Evolutionary conservation across 805 yeast genomes (phyloP).

Genomic region (Metschnikowia reukaufii): DNA sequence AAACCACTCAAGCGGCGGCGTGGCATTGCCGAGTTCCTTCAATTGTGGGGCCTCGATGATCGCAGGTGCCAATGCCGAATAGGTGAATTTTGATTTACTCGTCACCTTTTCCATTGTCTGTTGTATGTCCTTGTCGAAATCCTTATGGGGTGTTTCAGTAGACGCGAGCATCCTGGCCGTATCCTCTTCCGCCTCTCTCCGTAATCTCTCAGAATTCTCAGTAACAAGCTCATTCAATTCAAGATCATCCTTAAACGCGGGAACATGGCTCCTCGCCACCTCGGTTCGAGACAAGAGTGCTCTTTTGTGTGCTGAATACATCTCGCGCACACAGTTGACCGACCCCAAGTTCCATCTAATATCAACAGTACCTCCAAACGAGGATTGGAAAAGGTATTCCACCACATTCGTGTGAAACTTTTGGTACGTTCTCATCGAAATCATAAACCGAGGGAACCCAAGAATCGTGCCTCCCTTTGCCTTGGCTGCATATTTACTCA

Average conservation of each 20-base stretch:
- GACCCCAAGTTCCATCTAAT: constrained; percentile 94
- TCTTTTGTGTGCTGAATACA: constrained; percentile 84
- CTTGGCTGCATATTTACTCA: constrained; percentile 51
- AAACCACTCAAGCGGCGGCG: constrained; percentile 98
- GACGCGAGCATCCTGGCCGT: constrained; percentile 5
- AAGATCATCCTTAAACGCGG: constrained; percentile 3
- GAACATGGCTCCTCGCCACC: constrained; percentile 28
- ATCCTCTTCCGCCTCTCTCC: constrained; percentile 1
- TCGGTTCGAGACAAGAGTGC: constrained; percentile 61
- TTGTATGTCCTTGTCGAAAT: constrained; percentile 38
- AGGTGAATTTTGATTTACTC: constrained; percentile 45
- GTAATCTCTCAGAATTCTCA: not conserved
- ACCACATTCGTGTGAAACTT: constrained; percentile 50
- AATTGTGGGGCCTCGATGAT: constrained; percentile 85
- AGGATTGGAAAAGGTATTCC: constrained; percentile 65
- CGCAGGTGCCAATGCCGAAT: constrained; percentile 71
- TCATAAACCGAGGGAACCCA: constrained; percentile 70
- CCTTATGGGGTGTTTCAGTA: constrained; percentile 13
- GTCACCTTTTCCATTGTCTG: constrained; percentile 40
- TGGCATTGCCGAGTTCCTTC: constrained; percentile 91
- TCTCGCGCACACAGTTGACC: constrained; percentile 83
- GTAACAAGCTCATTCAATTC: constrained; percentile 3
- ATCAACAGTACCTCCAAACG: constrained; percentile 87
- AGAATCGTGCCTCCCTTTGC: constrained; percentile 81
- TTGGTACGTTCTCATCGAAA: constrained; percentile 78